Evolutionary conservation across 352 stramenopile species (phyloP).

Genomic region (Phytophthora boehmeriae): DNA sequence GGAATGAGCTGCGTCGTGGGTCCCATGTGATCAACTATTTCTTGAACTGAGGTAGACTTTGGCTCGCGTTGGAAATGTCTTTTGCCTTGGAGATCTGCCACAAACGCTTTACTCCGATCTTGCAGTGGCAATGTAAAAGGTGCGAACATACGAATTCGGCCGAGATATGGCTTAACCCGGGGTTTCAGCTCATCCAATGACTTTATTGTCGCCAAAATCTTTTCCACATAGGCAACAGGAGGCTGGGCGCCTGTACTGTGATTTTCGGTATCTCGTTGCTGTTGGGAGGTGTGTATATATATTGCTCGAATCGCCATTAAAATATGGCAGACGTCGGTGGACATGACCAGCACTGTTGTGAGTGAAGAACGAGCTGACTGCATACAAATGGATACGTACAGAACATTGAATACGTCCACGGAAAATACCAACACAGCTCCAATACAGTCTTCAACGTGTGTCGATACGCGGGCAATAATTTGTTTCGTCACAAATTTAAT

Average conservation of each 20-base stretch:
- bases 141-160: constrained; percentile 11
- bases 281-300: constrained; percentile 10
- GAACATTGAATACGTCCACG: constrained; percentile 41
- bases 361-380: constrained; percentile 27
- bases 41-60: not conserved
- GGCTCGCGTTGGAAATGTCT: not conserved
- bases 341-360: constrained; percentile 23
- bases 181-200: constrained; percentile 5
- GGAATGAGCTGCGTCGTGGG: not conserved
- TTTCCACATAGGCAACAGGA: constrained; percentile 2
- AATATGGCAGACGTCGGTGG: constrained; percentile 15
- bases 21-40: not conserved
- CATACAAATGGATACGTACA: constrained; percentile 43
- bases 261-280: not conserved
- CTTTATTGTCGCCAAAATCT: not conserved
- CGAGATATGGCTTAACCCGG: constrained; percentile 6
- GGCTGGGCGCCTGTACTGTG: not conserved
- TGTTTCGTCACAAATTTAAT: constrained; percentile 42
- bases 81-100: not conserved
- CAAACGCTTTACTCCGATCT: not conserved
- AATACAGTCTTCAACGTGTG: constrained; percentile 31
- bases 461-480: constrained; percentile 9
- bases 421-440: constrained; percentile 27
- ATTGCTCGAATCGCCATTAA: constrained; percentile 15
- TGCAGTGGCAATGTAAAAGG: constrained; percentile 18